Evolutionary conservation across 2,329 filamentous ascomycete genomes (phyloP).

Genomic region (Aureobasidium sp.): DNA sequence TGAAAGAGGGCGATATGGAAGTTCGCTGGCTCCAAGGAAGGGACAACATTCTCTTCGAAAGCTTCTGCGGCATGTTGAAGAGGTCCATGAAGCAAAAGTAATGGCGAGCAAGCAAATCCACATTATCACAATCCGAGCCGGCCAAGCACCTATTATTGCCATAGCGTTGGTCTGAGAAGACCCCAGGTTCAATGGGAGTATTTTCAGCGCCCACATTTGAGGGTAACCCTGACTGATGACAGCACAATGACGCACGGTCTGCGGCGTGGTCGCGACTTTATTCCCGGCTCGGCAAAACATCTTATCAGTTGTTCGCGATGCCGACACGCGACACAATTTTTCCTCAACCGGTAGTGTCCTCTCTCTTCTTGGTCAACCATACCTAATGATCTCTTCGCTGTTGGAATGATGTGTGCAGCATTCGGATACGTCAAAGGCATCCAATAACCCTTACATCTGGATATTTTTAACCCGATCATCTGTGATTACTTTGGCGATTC

Average conservation of each 20-base stretch:
- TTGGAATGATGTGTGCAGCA: slow-evolving; percentile 8
- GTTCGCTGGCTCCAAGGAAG: slow-evolving; percentile 69
- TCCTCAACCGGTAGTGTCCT: neutral
- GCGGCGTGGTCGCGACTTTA: neutral
- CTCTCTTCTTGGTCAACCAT: neutral
- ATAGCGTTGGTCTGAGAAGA: neutral
- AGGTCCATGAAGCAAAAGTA: slow-evolving; percentile 25
- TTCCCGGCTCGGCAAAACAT: slow-evolving; percentile 11
- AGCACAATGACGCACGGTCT: neutral
- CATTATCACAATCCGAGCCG: no score
- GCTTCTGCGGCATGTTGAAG: slow-evolving; percentile 75
- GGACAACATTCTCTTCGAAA: slow-evolving; percentile 72
- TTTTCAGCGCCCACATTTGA: neutral
- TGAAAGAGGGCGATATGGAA: slow-evolving; percentile 32
- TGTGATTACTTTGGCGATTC: neutral
- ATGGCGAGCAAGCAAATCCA: neutral
- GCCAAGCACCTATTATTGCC: neutral
- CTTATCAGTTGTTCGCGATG: slow-evolving; percentile 1
- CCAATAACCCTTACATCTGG: neutral
- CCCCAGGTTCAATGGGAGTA: neutral
- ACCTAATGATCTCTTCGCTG: slow-evolving; percentile 1
- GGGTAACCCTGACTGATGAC: neutral
- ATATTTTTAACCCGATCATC: neutral
- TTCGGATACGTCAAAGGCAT: slow-evolving; percentile 9
- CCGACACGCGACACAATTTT: slow-evolving; percentile 15